Evolutionary conservation across 148 eudicot genomes (phyloP).

Genomic region (Silene uniflora): DNA sequence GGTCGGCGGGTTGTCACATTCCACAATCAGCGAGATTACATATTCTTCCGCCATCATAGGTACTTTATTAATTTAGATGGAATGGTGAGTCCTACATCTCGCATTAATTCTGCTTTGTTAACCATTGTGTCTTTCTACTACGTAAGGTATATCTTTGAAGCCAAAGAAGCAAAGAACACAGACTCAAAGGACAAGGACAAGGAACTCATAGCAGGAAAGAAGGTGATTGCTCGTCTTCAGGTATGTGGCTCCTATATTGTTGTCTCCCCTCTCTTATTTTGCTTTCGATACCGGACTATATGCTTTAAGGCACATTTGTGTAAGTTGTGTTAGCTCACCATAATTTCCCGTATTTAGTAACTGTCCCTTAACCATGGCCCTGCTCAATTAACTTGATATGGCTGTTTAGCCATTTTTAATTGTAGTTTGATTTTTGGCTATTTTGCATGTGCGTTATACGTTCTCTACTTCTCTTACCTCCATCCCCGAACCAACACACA

Average conservation of each 20-base stretch:
- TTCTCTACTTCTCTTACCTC: too few species aligned
- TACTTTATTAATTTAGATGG: constrained; percentile 15
- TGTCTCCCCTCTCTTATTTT: not conserved
- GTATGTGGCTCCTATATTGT: constrained; percentile 28
- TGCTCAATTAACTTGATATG: not conserved
- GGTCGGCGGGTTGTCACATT: constrained; percentile 96
- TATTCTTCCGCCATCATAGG: constrained; percentile 99
- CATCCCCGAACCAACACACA: too few species aligned
- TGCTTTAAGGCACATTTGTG: not conserved
- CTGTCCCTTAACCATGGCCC: not conserved
- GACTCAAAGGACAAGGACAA: constrained; percentile 43
- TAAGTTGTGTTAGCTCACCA: not conserved
- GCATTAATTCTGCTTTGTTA: constrained; percentile 10
- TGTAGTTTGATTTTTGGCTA: not conserved
- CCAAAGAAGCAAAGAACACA: constrained; percentile 55
- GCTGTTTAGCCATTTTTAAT: not conserved
- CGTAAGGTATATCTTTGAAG: constrained; percentile 74
- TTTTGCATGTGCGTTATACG: too few species aligned
- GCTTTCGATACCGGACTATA: not conserved
- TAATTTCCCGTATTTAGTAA: not conserved
- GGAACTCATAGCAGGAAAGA: constrained; percentile 37
- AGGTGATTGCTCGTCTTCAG: constrained; percentile 77
- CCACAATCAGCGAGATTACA: constrained; percentile 93
- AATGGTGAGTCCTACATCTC: not conserved
- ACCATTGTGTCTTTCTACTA: constrained; percentile 14